Conservation (phyloP, 805 yeast genomes). For the Monosporozyma yasuniensis region DNA sequence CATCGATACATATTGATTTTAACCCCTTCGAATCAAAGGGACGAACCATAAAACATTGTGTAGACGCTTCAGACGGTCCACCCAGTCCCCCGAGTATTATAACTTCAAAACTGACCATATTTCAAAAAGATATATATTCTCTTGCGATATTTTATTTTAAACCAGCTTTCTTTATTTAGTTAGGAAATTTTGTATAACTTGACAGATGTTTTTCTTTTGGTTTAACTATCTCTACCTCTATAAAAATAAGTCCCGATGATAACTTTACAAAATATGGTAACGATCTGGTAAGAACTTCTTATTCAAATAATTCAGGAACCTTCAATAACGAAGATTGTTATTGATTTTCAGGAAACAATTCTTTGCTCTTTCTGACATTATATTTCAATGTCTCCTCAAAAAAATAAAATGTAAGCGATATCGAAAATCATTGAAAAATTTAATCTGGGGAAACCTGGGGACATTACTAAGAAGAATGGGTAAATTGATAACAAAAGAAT, state of each 20-base stretch:
- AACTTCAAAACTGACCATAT: constrained; percentile 38
- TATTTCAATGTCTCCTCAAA: not conserved
- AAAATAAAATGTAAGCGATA: not conserved
- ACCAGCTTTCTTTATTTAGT: not conserved
- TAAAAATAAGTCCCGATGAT: no score
- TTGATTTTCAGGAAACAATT: not conserved
- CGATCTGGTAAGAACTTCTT: not conserved
- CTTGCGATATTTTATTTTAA: not conserved
- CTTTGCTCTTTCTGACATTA: not conserved
- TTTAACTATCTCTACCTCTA: no score
- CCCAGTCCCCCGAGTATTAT: constrained; percentile 74
- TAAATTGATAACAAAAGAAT: not conserved
- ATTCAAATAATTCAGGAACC: not conserved
- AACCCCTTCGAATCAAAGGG: constrained; percentile 32
- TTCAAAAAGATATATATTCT: not conserved
- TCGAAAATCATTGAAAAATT: not conserved
- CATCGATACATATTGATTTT: constrained; percentile 57
- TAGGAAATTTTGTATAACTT: not conserved
- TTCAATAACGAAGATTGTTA: no score
- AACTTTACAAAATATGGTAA: no score
- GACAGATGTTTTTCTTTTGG: no score
- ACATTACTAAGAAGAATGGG: no score
- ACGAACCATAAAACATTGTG: constrained; percentile 61
- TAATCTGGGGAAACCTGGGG: not conserved
- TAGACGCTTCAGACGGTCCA: constrained; percentile 69